Conservation (phyloP, 2,329 filamentous ascomycete genomes). For the Camillea tinctor region DNA sequence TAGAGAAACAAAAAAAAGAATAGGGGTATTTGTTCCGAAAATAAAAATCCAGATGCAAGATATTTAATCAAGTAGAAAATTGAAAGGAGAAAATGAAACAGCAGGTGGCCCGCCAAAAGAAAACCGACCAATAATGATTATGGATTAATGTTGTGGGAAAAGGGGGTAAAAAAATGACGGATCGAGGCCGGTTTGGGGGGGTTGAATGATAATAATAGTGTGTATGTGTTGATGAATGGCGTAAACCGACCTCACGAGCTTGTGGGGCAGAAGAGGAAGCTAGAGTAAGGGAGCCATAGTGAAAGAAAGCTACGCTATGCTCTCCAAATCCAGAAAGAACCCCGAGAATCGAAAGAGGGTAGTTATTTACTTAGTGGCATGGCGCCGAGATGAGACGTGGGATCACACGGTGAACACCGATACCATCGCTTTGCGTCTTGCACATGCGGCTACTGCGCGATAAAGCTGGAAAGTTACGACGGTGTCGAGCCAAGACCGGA, state of each 20-base stretch:
- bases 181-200: too few relatives aligned
- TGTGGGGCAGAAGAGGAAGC: background rate
- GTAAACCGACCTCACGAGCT: background rate
- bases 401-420: background rate
- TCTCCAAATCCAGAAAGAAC: background rate
- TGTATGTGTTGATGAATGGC: too few relatives aligned
- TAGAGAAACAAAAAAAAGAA: background rate
- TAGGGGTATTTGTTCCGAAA: background rate
- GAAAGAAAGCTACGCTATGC: background rate
- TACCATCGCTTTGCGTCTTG: background rate
- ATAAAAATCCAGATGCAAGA: background rate
- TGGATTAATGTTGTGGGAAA: background rate
- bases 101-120: background rate
- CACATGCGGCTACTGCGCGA: background rate
- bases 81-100: background rate
- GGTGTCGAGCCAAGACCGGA: background rate
- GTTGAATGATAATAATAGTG: background rate
- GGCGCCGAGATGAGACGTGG: background rate
- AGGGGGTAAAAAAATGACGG: too few relatives aligned
- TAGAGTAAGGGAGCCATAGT: too few relatives aligned
- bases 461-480: background rate
- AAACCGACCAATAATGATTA: background rate
- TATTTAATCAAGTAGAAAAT: background rate
- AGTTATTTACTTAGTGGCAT: background rate
- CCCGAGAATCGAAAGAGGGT: background rate